Percentiles rank a stretch among this genome's conserved stretches.
Conservation (phyloP, 306 rosid genomes). For the Vachellia collinsii region DNA sequence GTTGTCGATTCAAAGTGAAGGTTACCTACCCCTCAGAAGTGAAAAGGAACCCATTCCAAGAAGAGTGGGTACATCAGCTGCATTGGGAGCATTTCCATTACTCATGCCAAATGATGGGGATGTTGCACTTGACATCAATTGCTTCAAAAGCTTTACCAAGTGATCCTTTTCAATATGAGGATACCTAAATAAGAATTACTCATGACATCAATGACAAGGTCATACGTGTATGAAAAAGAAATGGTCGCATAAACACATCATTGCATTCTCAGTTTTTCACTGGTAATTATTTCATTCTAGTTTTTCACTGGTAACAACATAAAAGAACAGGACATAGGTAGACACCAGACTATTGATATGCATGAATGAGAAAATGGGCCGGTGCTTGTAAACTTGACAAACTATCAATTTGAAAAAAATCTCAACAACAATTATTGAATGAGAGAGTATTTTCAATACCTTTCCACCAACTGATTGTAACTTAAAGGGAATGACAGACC, state of each 20-base stretch:
- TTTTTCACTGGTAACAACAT: conserved; percentile 24
- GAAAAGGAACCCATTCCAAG: conserved; percentile 89
- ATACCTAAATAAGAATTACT: conserved; percentile 57
- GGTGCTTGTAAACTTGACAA: conserved; percentile 5
- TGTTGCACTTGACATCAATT: conserved; percentile 62
- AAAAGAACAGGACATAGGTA: conserved; percentile 21
- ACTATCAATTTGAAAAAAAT: conserved; percentile 31
- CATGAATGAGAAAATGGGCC: conserved; percentile 30
- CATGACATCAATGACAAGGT: conserved; percentile 34
- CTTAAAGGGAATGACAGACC: conserved; percentile 85
- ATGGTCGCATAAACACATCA: conserved; percentile 9
- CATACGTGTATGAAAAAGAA: conserved; percentile 20
- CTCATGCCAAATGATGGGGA: conserved; percentile 59
- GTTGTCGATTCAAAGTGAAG: background rate
- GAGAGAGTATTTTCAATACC: conserved; percentile 57
- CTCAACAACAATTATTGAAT: background rate
- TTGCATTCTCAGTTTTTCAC: conserved; percentile 28
- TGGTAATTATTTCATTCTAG: conserved; percentile 26
- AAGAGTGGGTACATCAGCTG: conserved; percentile 97
- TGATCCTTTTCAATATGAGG: conserved; percentile 89
- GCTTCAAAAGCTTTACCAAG: conserved; percentile 92
- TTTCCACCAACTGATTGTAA: conserved; percentile 71
- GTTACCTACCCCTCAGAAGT: conserved; percentile 77
- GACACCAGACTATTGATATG: conserved; percentile 5
- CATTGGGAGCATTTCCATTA: conserved; percentile 78